Percentiles rank a stretch among this genome's conserved stretches.
These are phyloP conservation scores for Didymella lethalis DNA, from an alignment of 2,329 filamentous ascomycete species.

Conservation along the genomic window DNA sequence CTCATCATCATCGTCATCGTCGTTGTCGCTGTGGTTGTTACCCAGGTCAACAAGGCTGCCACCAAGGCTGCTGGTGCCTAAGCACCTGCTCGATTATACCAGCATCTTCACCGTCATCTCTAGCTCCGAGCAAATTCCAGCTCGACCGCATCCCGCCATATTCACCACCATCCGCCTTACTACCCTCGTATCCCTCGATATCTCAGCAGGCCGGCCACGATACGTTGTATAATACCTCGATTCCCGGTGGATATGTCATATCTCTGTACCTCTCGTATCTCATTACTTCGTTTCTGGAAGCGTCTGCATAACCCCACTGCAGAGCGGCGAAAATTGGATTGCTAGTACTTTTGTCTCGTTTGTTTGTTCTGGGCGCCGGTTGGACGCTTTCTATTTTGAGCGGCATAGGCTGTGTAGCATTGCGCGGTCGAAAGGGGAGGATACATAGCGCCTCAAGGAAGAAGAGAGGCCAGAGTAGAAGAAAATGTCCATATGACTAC, in stretches of 20 bases:
- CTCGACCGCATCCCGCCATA: slow-evolving; percentile 1
- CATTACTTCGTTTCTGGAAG: slow-evolving; percentile 10
- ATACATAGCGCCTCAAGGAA: slow-evolving; percentile 3
- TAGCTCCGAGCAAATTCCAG: background rate
- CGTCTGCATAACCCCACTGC: too few relatives aligned
- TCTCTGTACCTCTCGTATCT: slow-evolving; percentile 7
- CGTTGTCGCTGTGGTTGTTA: slow-evolving; percentile 50
- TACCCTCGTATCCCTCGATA: slow-evolving; percentile 25
- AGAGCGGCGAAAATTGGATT: background rate
- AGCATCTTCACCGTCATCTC: background rate
- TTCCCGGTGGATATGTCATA: slow-evolving; percentile 22
- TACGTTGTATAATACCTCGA: slow-evolving; percentile 28
- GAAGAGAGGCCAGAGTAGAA: slow-evolving; percentile 3
- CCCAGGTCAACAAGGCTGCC: slow-evolving; percentile 36
- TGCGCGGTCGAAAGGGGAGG: background rate
- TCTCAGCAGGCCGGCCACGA: slow-evolving; percentile 23
- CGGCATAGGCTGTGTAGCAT: background rate
- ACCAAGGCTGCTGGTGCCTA: slow-evolving; percentile 13
- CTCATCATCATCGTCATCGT: slow-evolving; percentile 50
- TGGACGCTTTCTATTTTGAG: slow-evolving; percentile 5
- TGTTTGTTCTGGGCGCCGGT: slow-evolving; percentile 7
- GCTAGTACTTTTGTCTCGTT: slow-evolving; percentile 11
- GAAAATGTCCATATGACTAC: slow-evolving; percentile 11
- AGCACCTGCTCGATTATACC: background rate
- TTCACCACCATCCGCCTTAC: slow-evolving; percentile 8